A percentile compares a stretch with the other conserved stretches of the same genome.
Conservation (phyloP, 352 stramenopile species). For the Thraustotheca clavata region DNA sequence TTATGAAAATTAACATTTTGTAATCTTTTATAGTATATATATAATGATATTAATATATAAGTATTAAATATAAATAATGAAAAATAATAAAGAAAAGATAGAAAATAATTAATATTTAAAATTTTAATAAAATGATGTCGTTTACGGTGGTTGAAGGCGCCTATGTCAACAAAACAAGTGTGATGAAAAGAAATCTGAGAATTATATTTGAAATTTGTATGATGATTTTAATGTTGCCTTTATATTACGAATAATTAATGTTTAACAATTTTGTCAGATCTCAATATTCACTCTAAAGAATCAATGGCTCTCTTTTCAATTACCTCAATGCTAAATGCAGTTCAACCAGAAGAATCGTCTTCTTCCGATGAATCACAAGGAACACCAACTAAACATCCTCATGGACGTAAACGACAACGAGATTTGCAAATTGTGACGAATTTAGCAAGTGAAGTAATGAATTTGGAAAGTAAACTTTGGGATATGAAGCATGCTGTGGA, state of each 20-base stretch:
- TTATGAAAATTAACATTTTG: neutral
- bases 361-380: neutral
- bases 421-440: neutral
- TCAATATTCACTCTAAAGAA: neutral
- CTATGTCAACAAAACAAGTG: constrained; percentile 3
- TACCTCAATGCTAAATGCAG: neutral
- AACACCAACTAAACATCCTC: neutral
- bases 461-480: neutral
- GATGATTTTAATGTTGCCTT: neutral
- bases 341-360: neutral
- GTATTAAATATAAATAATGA: neutral
- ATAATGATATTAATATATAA: neutral
- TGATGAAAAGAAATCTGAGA: neutral
- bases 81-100: neutral
- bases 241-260: neutral
- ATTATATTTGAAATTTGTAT: neutral
- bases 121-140: neutral
- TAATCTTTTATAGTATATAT: neutral
- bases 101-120: neutral
- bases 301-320: neutral
- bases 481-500: neutral
- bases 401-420: constrained; percentile 1
- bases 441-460: neutral
- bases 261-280: neutral
- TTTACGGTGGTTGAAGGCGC: constrained; percentile 2